These are phyloP conservation scores for Saturnispora hagleri DNA, from an alignment of 805 yeast genomes.

Conservation along the genomic window DNA sequence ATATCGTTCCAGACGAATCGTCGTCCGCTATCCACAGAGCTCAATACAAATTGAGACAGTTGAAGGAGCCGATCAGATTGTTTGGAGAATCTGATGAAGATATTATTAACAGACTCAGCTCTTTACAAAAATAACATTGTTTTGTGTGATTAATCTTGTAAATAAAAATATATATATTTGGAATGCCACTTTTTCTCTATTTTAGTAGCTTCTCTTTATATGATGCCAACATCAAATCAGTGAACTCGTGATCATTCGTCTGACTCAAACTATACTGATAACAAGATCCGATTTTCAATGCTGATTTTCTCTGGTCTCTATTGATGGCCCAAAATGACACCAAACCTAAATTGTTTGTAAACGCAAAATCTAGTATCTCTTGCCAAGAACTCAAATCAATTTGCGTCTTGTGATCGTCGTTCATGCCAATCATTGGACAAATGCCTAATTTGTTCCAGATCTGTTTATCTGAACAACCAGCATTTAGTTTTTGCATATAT, in stretches of 20 bases:
- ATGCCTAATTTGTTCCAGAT: slow-evolving; percentile 22
- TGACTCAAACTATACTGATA: slow-evolving; percentile 20
- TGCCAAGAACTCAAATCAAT: slow-evolving; percentile 21
- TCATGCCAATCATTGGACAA: slow-evolving; percentile 29
- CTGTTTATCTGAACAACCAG: neutral
- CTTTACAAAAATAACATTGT: slow-evolving; percentile 3
- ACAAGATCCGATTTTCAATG: slow-evolving; percentile 7
- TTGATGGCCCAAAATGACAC: slow-evolving; percentile 27
- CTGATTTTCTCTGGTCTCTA: slow-evolving; percentile 21
- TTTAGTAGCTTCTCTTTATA: neutral
- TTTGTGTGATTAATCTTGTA: neutral
- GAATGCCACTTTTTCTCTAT: neutral
- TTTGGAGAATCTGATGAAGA: slow-evolving; percentile 20
- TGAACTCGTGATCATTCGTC: slow-evolving; percentile 16
- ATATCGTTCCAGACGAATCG: slow-evolving; percentile 8
- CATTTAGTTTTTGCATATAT: neutral
- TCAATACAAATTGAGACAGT: slow-evolving; percentile 15
- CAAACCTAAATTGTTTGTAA: slow-evolving; percentile 16
- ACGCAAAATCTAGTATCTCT: slow-evolving; percentile 15
- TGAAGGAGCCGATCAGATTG: slow-evolving; percentile 16
- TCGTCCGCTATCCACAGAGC: slow-evolving; percentile 16
- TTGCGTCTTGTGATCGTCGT: slow-evolving; percentile 21
- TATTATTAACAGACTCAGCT: slow-evolving; percentile 15
- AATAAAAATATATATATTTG: neutral
- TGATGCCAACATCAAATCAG: slow-evolving; percentile 12